Evolutionary conservation across 352 stramenopile species (phyloP).

Genomic region (Globisporangium spiculum): DNA sequence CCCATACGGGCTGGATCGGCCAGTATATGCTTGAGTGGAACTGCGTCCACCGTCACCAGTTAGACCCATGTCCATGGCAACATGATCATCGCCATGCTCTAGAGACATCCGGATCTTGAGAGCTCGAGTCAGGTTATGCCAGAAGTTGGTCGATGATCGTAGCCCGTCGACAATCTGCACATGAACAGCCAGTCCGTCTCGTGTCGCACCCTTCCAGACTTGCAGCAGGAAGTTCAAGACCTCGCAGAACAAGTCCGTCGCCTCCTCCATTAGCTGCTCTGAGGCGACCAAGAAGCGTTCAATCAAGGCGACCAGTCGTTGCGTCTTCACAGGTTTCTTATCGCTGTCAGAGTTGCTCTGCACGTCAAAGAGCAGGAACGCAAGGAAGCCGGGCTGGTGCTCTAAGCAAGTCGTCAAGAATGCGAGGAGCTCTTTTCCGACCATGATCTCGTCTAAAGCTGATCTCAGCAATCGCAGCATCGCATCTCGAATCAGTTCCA

Average conservation of each 20-base stretch:
- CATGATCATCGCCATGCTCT: conserved; percentile 34
- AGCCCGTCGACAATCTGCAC: conserved; percentile 43
- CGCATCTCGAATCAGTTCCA: conserved; percentile 34
- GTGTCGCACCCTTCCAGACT: conserved; percentile 52
- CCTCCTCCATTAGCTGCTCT: conserved; percentile 52
- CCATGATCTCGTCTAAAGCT: conserved; percentile 18
- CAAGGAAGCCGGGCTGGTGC: conserved; percentile 61
- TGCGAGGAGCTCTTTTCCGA: conserved; percentile 46
- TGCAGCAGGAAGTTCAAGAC: conserved; percentile 54
- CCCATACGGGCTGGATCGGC: conserved; percentile 55
- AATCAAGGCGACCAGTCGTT: conserved; percentile 39
- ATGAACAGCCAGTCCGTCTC: conserved; percentile 36
- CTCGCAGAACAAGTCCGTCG: conserved; percentile 55
- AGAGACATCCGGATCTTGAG: conserved; percentile 61
- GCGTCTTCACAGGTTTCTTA: conserved; percentile 16
- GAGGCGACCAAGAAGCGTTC: conserved; percentile 55
- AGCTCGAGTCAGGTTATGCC: conserved; percentile 52
- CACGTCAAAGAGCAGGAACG: conserved; percentile 46
- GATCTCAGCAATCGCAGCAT: conserved; percentile 39
- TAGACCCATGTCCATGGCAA: conserved; percentile 36
- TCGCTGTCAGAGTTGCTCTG: conserved; percentile 10
- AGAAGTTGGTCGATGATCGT: conserved; percentile 39
- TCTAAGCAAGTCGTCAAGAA: conserved; percentile 54
- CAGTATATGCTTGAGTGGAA: conserved; percentile 29
- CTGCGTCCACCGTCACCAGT: conserved; percentile 26